Percentiles rank a stretch among this genome's conserved stretches.
phyloP scores from a whole-genome alignment of 2,329 filamentous ascomycete species.

The Ambrosiella beaveri region DNA sequence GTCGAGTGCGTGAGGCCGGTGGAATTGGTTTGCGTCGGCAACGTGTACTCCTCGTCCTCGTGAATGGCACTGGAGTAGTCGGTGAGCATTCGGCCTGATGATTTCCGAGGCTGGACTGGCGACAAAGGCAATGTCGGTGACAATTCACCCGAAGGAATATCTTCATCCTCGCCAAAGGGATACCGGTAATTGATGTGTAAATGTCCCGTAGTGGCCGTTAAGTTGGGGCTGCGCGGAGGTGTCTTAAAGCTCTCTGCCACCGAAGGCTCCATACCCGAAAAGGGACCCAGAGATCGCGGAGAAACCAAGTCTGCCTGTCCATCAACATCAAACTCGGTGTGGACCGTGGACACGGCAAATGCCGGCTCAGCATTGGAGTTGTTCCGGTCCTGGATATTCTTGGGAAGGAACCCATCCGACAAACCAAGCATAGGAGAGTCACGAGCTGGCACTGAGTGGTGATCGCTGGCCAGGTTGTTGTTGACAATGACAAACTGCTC shows the following conservation, averaged over 20 bases:
- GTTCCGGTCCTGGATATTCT: slow-evolving; percentile 14
- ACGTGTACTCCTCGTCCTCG: slow-evolving; percentile 24
- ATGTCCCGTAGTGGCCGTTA: background rate
- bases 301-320: slow-evolving; percentile 1
- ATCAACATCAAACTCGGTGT: slow-evolving; percentile 54
- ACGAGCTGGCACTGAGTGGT: background rate
- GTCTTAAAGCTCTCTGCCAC: background rate
- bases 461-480: background rate
- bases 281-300: background rate
- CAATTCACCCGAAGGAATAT: slow-evolving; percentile 8
- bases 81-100: background rate
- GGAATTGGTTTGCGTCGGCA: background rate
- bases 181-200: slow-evolving; percentile 12
- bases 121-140: slow-evolving; percentile 11
- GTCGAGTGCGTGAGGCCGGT: slow-evolving; percentile 8
- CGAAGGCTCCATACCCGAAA: slow-evolving; percentile 1
- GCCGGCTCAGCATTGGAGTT: background rate
- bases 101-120: slow-evolving; percentile 4
- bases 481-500: background rate
- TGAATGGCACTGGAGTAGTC: slow-evolving; percentile 18
- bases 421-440: slow-evolving; percentile 22
- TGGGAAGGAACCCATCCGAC: slow-evolving; percentile 41
- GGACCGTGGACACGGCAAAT: slow-evolving; percentile 44
- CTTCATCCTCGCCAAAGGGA: slow-evolving; percentile 12
- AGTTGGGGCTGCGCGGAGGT: background rate